These are phyloP conservation scores for Ascochyta viciae-villosae DNA, from an alignment of 2,329 filamentous ascomycete species.

Conservation along the genomic window DNA sequence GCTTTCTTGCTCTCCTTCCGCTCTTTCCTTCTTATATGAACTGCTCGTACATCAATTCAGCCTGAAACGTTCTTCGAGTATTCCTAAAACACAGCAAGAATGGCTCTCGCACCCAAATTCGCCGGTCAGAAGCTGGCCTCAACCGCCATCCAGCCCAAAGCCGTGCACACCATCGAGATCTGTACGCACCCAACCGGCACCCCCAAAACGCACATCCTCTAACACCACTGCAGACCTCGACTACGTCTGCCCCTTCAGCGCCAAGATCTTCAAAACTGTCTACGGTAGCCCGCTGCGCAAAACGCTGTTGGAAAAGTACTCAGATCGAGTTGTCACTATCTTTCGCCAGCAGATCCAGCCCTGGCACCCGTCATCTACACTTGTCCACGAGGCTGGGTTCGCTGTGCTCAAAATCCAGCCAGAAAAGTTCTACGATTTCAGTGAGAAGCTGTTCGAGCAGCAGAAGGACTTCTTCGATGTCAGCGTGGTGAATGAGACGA, in stretches of 20 bases:
- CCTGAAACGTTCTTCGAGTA: background rate
- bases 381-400: conserved; percentile 79
- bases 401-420: conserved; percentile 77
- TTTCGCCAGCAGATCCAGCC: conserved; percentile 93
- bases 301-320: conserved; percentile 68
- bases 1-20: conserved; percentile 12
- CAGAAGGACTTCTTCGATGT: conserved; percentile 86
- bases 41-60: no score
- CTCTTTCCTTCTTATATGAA: background rate
- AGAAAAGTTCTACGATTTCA: conserved; percentile 81
- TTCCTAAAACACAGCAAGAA: conserved; percentile 43
- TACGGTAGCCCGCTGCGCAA: conserved; percentile 68
- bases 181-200: conserved; percentile 47
- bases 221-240: conserved; percentile 68
- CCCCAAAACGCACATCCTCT: background rate
- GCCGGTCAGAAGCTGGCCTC: conserved; percentile 73
- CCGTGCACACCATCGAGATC: conserved; percentile 62
- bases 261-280: conserved; percentile 79
- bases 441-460: conserved; percentile 69
- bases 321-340: conserved; percentile 72
- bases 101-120: conserved; percentile 81
- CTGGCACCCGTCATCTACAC: conserved; percentile 82
- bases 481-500: conserved; percentile 79
- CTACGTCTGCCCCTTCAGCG: conserved; percentile 85
- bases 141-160: conserved; percentile 49